phyloP scores from a whole-genome alignment of 2,329 filamentous ascomycete genomes.

The Arthrobotrys entomopaga region DNA sequence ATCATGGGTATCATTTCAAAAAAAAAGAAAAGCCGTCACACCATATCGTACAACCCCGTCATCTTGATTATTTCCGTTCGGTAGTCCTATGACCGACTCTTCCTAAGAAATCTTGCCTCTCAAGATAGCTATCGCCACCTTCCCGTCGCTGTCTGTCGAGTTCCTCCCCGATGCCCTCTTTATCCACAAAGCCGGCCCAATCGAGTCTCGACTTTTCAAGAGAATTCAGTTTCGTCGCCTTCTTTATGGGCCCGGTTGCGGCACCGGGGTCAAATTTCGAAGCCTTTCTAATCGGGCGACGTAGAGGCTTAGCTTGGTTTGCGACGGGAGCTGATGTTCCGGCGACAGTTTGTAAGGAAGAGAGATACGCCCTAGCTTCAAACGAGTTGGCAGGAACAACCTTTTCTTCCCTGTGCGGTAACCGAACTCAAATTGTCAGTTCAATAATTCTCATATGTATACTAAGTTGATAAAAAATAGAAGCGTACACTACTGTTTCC shows the following conservation, averaged over 20 bases:
- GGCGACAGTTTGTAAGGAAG: slow-evolving; percentile 64
- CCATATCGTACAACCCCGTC: slow-evolving; percentile 18
- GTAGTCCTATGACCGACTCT: slow-evolving; percentile 68
- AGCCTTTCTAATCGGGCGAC: slow-evolving; percentile 63
- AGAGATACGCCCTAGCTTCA: slow-evolving; percentile 73
- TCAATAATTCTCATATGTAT: background rate
- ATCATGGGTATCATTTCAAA: slow-evolving; percentile 42
- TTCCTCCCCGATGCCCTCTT: slow-evolving; percentile 76
- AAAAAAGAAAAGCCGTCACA: background rate
- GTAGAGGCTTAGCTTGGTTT: slow-evolving; percentile 58
- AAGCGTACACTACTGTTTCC: slow-evolving; percentile 69
- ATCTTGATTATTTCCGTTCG: slow-evolving; percentile 45
- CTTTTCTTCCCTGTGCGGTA: slow-evolving; percentile 69
- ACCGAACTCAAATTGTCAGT: background rate
- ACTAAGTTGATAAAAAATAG: background rate
- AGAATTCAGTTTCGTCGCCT: slow-evolving; percentile 74
- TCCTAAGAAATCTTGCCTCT: slow-evolving; percentile 73
- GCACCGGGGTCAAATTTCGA: slow-evolving; percentile 72
- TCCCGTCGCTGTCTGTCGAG: slow-evolving; percentile 71
- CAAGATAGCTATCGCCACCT: slow-evolving; percentile 72
- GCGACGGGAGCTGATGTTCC: slow-evolving; percentile 56
- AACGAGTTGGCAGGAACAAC: slow-evolving; percentile 73
- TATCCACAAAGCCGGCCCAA: slow-evolving; percentile 77
- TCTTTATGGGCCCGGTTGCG: slow-evolving; percentile 63
- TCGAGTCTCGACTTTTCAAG: slow-evolving; percentile 79